Conservation (phyloP, 352 stramenopile species). For the Phytopythium boreale region DNA sequence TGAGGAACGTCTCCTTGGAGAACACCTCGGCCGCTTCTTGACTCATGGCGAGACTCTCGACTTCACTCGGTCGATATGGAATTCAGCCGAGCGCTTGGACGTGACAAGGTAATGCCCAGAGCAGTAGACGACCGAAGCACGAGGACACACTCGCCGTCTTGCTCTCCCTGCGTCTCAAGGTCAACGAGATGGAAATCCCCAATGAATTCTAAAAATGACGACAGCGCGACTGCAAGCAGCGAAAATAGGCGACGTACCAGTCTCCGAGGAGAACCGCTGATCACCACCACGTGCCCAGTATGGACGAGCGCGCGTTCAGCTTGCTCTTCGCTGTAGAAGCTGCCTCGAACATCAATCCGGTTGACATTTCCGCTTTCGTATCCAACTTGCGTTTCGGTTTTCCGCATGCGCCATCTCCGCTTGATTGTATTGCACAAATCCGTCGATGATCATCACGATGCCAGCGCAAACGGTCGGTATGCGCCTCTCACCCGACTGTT, state of each 20-base stretch:
- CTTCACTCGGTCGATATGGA: not conserved
- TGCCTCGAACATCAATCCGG: not conserved
- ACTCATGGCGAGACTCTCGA: conserved; percentile 30
- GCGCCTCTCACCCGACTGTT: not conserved
- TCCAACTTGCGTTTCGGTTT: not conserved
- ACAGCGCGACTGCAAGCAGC: not conserved
- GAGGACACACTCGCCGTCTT: not conserved
- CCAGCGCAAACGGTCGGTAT: not conserved
- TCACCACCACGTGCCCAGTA: not conserved
- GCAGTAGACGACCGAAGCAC: not conserved
- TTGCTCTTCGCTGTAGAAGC: no score
- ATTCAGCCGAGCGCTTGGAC: not conserved
- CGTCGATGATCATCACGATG: not conserved
- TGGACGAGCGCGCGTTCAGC: not conserved
- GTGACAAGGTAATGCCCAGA: not conserved
- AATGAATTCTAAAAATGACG: not conserved
- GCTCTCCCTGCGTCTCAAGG: not conserved
- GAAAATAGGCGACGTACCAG: not conserved
- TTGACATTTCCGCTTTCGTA: not conserved
- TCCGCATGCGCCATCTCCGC: not conserved
- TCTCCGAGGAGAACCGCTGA: no score
- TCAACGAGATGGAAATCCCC: not conserved
- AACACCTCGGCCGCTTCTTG: conserved; percentile 60
- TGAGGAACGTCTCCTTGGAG: conserved; percentile 81
- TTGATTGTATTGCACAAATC: not conserved